A percentile compares a stretch with the other conserved stretches of the same genome.
These are phyloP conservation scores for Blastobotrys ciferrii DNA, from an alignment of 1,139 yeast species.

Conservation along the genomic window DNA sequence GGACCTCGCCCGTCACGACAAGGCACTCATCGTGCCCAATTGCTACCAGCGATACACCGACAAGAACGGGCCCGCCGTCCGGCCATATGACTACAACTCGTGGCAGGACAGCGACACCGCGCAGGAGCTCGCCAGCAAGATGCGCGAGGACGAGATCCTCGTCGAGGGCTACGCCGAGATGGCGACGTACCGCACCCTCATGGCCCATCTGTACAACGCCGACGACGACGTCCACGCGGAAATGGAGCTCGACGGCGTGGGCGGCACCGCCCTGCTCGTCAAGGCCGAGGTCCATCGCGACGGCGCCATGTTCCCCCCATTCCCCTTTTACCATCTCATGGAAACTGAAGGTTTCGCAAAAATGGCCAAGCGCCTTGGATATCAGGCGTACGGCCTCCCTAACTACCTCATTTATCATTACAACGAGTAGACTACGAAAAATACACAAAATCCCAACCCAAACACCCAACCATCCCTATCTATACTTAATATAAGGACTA, in stretches of 20 bases:
- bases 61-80: conserved; percentile 55
- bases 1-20: conserved; percentile 83
- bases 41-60: conserved; percentile 81
- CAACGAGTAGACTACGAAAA: conserved; percentile 22
- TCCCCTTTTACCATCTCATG: conserved; percentile 93
- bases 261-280: conserved; percentile 90
- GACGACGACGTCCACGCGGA: conserved; percentile 54
- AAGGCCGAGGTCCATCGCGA: conserved; percentile 97
- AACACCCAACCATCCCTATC: no score
- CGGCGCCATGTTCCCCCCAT: conserved; percentile 98
- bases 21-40: conserved; percentile 85
- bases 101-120: conserved; percentile 96
- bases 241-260: conserved; percentile 92
- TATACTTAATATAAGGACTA: no score
- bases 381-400: conserved; percentile 88
- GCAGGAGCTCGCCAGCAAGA: conserved; percentile 60
- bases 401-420: conserved; percentile 85
- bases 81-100: conserved; percentile 94
- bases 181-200: conserved; percentile 92
- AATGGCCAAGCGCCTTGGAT: conserved; percentile 93
- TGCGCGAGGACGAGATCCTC: conserved; percentile 85
- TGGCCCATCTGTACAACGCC: conserved; percentile 82
- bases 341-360: conserved; percentile 98
- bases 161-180: conserved; percentile 88
- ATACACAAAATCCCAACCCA: no score